phyloP scores from a whole-genome alignment of 495 filamentous ascomycete species.

The Usnea hakonensis region DNA sequence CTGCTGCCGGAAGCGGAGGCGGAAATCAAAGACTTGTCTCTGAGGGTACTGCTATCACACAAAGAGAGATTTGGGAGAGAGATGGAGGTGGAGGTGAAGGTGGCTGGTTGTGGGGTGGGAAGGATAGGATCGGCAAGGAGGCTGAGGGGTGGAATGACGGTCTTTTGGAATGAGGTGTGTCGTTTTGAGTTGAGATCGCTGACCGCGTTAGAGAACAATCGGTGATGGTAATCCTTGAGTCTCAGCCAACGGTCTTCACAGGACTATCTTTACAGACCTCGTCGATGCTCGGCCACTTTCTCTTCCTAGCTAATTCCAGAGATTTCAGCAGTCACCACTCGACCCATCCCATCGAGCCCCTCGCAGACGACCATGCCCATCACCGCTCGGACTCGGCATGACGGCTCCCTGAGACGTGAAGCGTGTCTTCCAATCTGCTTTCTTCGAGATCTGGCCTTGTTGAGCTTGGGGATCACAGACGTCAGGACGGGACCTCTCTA shows the following conservation, averaged over 20 bases:
- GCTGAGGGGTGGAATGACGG: slow-evolving; percentile 20
- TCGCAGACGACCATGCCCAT: slow-evolving; percentile 11
- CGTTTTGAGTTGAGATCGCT: not conserved
- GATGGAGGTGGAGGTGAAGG: not conserved
- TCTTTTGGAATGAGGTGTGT: slow-evolving; percentile 9
- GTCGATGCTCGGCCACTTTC: not conserved
- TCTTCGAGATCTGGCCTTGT: not conserved
- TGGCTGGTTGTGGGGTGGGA: not conserved
- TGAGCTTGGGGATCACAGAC: slow-evolving; percentile 20
- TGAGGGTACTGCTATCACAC: slow-evolving; percentile 67
- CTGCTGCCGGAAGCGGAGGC: slow-evolving; percentile 44
- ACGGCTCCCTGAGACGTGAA: not conserved
- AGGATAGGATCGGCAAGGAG: slow-evolving; percentile 13
- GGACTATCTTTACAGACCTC: not conserved
- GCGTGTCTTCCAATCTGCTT: slow-evolving; percentile 7
- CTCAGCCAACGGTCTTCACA: slow-evolving; percentile 3
- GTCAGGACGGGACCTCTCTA: slow-evolving; percentile 70
- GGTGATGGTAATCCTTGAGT: slow-evolving; percentile 4
- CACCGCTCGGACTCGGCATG: slow-evolving; percentile 10
- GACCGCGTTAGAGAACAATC: not conserved
- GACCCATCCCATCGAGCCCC: slow-evolving; percentile 8
- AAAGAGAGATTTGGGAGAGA: slow-evolving; percentile 46
- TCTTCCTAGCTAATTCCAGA: slow-evolving; percentile 20
- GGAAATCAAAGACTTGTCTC: slow-evolving; percentile 85
- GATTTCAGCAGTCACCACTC: slow-evolving; percentile 9